Percentiles rank a stretch among this genome's conserved stretches.
These are phyloP conservation scores for Backusella westeae DNA, from an alignment of 192 early-diverging fungal genomes.

Conservation along the genomic window DNA sequence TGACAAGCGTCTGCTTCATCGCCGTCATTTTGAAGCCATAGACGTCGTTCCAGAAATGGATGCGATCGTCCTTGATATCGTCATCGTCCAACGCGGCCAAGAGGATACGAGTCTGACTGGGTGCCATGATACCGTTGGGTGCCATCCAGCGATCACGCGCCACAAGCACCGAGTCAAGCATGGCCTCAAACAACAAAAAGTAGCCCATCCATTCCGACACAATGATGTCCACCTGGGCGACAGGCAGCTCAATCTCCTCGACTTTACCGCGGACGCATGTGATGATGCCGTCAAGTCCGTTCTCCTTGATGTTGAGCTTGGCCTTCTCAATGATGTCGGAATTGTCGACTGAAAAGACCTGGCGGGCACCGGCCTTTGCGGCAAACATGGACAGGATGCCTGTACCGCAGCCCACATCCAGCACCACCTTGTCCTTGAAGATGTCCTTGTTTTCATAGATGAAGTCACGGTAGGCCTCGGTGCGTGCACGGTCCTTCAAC, in stretches of 20 bases:
- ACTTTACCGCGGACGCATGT: slow-evolving; percentile 68
- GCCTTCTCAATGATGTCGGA: slow-evolving; percentile 85
- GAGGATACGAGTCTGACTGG: slow-evolving; percentile 68
- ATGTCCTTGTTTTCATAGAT: slow-evolving; percentile 81
- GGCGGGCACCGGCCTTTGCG: slow-evolving; percentile 78
- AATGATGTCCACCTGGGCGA: slow-evolving; percentile 78
- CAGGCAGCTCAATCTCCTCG: slow-evolving; percentile 77
- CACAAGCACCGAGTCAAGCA: slow-evolving; percentile 86
- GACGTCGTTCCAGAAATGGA: slow-evolving; percentile 85
- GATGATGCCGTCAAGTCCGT: slow-evolving; percentile 65
- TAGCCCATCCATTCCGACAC: slow-evolving; percentile 96
- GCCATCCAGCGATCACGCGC: slow-evolving; percentile 81
- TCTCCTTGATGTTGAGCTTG: slow-evolving; percentile 69
- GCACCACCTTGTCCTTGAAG: slow-evolving; percentile 83
- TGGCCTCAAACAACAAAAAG: slow-evolving; percentile 87
- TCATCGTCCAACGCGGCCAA: slow-evolving; percentile 75
- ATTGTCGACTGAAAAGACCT: slow-evolving; percentile 79
- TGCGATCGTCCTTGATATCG: slow-evolving; percentile 71
- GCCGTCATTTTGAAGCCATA: slow-evolving; percentile 92
- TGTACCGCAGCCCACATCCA: slow-evolving; percentile 90
- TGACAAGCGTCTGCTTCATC: slow-evolving; percentile 74
- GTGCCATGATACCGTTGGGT: slow-evolving; percentile 61
- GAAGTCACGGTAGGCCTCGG: slow-evolving; percentile 77
- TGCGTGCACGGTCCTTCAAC: slow-evolving; percentile 82
- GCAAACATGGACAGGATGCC: slow-evolving; percentile 94